Evolutionary conservation across 2,329 filamentous ascomycete genomes (phyloP), one percentile per base, ranked within the genome.

Genomic region (Phaeosphaeriaceae sp.): DNA sequence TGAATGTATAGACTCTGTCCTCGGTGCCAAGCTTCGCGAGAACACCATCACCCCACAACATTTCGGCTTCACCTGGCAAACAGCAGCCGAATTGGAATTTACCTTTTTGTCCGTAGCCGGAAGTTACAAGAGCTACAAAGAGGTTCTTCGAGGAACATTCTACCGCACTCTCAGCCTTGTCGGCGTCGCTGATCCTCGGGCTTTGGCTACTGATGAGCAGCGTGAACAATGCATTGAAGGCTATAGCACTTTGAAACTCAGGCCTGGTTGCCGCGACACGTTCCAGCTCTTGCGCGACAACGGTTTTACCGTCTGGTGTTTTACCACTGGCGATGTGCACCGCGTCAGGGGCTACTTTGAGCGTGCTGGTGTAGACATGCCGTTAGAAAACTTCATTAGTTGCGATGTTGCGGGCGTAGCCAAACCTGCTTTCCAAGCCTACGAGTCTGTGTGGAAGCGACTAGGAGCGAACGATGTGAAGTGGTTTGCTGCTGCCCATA

Each of bases 401-500:
- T 85, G 82, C 52, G 81, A 84, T 55, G 63, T 60, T 0, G 59
- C 66, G 7, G 75, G 77, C 0, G 64, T 83, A 28, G 79, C 76
- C 1, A 84, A 83, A 64, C 82, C 82, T 1, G 76, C 74, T 0
- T 67, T 76, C 6, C 71, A 60, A 15, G 76, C 78, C 0, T 84
- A 84, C 57, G 58, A 64, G 52, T 69, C 74, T 1, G 63, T 80
- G 8, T 64, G 80, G 32, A 72, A 74, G 11, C 63, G 63, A 37
- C 76, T 83, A 44, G 74, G 57, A 0, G 68, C 69, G 1, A 68
- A 62, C 3, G 68, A 79, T 41, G 52, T 68, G 53, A 77, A 75
- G 40, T 84, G 81, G 81, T 84, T 84, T 61, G 82, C 80, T 1
- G 82, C 83, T 0, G 82, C 81, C 13, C 82, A 85, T 66, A 81